These are phyloP conservation scores for Trichopus zeylanicus DNA, from an alignment of 116 monocot genomes.

Conservation along the genomic window DNA sequence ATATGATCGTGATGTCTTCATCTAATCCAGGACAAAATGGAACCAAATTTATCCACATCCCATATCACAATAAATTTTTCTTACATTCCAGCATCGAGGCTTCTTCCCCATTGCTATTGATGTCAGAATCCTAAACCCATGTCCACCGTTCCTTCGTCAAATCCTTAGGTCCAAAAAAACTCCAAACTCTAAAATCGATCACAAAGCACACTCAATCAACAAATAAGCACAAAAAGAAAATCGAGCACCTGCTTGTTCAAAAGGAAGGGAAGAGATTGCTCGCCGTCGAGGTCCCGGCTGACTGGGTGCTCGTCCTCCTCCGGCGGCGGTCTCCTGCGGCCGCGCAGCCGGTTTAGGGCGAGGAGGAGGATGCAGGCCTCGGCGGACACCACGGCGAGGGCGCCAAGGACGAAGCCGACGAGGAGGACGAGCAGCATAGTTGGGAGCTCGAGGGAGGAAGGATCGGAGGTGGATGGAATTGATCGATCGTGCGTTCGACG, in stretches of 20 bases:
- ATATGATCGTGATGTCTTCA: too few relatives aligned
- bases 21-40: not conserved
- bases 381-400: slow-evolving; percentile 21
- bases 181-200: too few relatives aligned
- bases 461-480: too few relatives aligned
- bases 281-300: slow-evolving; percentile 15
- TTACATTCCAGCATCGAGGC: too few relatives aligned
- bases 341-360: slow-evolving; percentile 22
- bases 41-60: not conserved
- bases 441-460: too few relatives aligned
- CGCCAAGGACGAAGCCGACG: slow-evolving; percentile 39
- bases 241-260: slow-evolving; percentile 41
- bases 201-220: not conserved
- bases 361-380: slow-evolving; percentile 23
- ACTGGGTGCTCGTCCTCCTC: slow-evolving; percentile 8
- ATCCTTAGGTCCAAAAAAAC: not conserved
- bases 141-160: not conserved
- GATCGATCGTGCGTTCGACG: too few relatives aligned
- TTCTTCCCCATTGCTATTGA: too few relatives aligned
- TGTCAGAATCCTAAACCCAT: too few relatives aligned
- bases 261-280: slow-evolving; percentile 17
- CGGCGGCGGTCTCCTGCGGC: slow-evolving; percentile 7
- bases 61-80: too few relatives aligned
- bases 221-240: slow-evolving; percentile 18
- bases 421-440: slow-evolving; percentile 29